These are phyloP conservation scores for Dryas octopetala DNA, from an alignment of 306 rosid species.

Conservation along the genomic window DNA sequence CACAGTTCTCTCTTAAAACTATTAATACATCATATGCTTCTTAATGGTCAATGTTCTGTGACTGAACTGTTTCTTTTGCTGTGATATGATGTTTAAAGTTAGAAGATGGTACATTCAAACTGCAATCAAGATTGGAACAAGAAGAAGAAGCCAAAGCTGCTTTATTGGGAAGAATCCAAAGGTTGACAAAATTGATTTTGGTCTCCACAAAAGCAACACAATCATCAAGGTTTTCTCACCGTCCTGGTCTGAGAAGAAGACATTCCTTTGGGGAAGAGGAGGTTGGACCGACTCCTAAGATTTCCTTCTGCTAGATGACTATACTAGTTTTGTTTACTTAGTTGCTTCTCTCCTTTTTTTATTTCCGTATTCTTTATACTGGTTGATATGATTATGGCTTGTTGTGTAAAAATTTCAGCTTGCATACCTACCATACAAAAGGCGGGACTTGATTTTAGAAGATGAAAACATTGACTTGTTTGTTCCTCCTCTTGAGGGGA, in stretches of 20 bases:
- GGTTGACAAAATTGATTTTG: conserved; percentile 93
- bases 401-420: conserved; percentile 58
- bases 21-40: background rate
- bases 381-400: conserved; percentile 9
- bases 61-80: conserved; percentile 40
- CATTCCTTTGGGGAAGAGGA: conserved; percentile 96
- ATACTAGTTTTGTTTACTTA: background rate
- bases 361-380: background rate
- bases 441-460: conserved; percentile 82
- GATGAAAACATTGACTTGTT: conserved; percentile 80
- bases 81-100: conserved; percentile 58
- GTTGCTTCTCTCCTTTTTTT: background rate
- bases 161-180: conserved; percentile 89
- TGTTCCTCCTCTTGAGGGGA: conserved; percentile 79
- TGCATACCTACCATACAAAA: conserved; percentile 93
- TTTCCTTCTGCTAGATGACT: conserved; percentile 6
- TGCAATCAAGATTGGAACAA: conserved; percentile 96
- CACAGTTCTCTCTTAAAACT: background rate
- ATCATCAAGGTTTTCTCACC: conserved; percentile 64
- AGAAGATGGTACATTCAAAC: conserved; percentile 90
- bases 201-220: conserved; percentile 85
- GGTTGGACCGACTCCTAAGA: conserved; percentile 36
- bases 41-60: background rate
- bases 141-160: conserved; percentile 99
- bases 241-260: conserved; percentile 73